phyloP scores from a whole-genome alignment of 352 stramenopile genomes.

The Pythium rhizo-oryzae region DNA sequence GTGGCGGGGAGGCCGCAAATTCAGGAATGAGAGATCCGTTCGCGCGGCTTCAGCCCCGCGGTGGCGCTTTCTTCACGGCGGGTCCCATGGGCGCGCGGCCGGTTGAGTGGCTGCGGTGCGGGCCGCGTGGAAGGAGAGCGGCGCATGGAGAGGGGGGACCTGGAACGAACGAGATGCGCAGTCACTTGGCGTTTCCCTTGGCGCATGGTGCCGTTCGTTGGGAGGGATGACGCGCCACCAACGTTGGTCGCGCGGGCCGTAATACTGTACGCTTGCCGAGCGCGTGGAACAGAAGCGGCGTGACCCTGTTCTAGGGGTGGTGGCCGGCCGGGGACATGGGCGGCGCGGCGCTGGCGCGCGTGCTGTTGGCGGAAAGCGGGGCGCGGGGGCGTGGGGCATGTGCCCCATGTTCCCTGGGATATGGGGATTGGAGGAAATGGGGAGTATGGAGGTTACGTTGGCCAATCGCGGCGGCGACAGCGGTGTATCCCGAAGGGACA shows the following conservation, averaged over 20 bases:
- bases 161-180: not conserved
- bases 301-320: no score
- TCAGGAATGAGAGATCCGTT: slow-evolving; percentile 44
- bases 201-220: not conserved
- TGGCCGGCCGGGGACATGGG: not conserved
- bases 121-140: not conserved
- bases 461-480: slow-evolving; percentile 37
- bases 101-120: slow-evolving; percentile 14
- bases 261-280: not conserved
- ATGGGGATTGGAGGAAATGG: slow-evolving; percentile 40
- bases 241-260: no score
- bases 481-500: slow-evolving; percentile 17
- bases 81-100: not conserved
- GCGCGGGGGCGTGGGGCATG: slow-evolving; percentile 15
- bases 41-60: no score
- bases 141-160: not conserved
- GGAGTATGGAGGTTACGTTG: not conserved
- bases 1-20: slow-evolving; percentile 48
- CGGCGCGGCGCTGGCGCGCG: not conserved
- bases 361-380: not conserved
- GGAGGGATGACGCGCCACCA: slow-evolving; percentile 18
- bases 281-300: not conserved
- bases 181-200: not conserved
- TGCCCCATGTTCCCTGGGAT: slow-evolving; percentile 53
- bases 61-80: not conserved